Conservation (phyloP, 257 asterid genomes). For the Jacaranda copaia region DNA sequence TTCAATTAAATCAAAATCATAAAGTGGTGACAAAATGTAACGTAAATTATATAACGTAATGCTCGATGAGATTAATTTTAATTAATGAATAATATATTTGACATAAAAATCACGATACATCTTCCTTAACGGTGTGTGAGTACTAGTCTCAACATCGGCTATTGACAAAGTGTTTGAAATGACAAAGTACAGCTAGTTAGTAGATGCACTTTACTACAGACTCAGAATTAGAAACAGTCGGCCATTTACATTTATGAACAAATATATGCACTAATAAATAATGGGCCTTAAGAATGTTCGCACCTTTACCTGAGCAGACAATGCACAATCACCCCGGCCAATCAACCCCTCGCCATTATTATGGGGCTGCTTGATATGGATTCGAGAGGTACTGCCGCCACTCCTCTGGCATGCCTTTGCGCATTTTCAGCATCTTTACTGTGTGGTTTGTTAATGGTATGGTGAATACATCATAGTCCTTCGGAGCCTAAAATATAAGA, state of each 20-base stretch:
- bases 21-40: too few species aligned
- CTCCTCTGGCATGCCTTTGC: conserved; percentile 84
- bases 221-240: neutral
- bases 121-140: too few species aligned
- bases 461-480: conserved; percentile 79
- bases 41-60: too few species aligned
- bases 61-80: too few species aligned
- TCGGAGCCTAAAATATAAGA: conserved; percentile 62
- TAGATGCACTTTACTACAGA: conserved; percentile 7
- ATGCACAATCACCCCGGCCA: neutral
- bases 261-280: neutral
- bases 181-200: neutral
- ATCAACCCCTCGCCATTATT: neutral
- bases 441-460: conserved; percentile 77
- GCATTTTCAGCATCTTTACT: conserved; percentile 63
- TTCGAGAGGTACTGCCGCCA: conserved; percentile 81
- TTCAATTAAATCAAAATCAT: too few species aligned
- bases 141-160: too few species aligned
- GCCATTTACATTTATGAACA: conserved; percentile 25
- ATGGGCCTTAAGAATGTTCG: neutral
- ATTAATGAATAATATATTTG: too few species aligned
- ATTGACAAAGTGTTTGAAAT: neutral
- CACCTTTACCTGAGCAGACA: neutral
- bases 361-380: conserved; percentile 57
- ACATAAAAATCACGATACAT: too few species aligned